Evolutionary conservation across 768 basidiomycete genomes (phyloP).

Genomic region (Zangia roseola): DNA sequence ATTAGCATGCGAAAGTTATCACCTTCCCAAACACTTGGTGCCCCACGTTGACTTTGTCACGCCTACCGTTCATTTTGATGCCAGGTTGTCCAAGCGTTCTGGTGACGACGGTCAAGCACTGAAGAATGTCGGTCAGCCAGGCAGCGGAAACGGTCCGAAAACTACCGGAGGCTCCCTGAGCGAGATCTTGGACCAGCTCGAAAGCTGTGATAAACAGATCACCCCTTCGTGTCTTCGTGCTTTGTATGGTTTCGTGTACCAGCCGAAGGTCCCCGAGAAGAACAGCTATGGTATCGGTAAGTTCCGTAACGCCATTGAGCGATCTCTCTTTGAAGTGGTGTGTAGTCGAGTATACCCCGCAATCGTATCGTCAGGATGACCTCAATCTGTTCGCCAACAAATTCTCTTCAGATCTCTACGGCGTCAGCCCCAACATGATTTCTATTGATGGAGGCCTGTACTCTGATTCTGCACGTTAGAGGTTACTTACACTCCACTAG

Average conservation of each 20-base stretch:
- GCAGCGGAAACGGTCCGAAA: constrained; percentile 13
- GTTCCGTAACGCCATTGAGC: constrained; percentile 5
- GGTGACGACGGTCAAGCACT: background rate
- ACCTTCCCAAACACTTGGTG: constrained; percentile 38
- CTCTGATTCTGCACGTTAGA: background rate
- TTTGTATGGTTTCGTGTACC: constrained; percentile 54
- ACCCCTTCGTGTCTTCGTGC: constrained; percentile 59
- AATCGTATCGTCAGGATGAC: constrained; percentile 45
- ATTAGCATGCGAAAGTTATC: constrained; percentile 41
- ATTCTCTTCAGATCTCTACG: constrained; percentile 35
- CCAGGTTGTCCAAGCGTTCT: constrained; percentile 23
- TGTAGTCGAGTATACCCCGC: constrained; percentile 52
- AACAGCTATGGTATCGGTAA: constrained; percentile 57
- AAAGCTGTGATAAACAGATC: constrained; percentile 38
- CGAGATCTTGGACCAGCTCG: constrained; percentile 14
- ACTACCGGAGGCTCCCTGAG: constrained; percentile 22
- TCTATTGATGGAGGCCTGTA: constrained; percentile 45
- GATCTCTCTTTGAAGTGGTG: constrained; percentile 14
- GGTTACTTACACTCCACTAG: constrained; percentile 28
- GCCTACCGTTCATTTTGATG: constrained; percentile 44
- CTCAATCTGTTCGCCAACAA: constrained; percentile 44
- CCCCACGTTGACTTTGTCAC: constrained; percentile 44
- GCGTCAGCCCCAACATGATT: constrained; percentile 16
- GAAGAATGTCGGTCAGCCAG: constrained; percentile 13
- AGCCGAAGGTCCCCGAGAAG: constrained; percentile 37